Conservation (phyloP, 2,329 filamentous ascomycete genomes). For the Xylariaceae sp. region DNA sequence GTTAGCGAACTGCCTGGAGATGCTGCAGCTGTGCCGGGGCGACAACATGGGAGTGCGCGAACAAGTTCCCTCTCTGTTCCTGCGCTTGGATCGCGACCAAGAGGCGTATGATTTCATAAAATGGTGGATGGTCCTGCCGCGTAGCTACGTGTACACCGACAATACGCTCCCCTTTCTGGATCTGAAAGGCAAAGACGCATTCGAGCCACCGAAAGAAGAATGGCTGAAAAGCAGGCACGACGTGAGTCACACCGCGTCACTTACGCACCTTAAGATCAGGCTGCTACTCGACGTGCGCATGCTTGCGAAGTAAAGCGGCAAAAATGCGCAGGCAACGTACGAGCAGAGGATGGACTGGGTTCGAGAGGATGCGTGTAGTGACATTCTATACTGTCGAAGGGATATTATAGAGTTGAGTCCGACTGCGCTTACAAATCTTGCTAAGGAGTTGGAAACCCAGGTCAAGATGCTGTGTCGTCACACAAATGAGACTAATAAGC, state of each 20-base stretch:
- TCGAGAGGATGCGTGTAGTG: conserved; percentile 24
- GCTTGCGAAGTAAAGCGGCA: conserved; percentile 13
- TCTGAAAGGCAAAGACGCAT: conserved; percentile 68
- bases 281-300: conserved; percentile 27
- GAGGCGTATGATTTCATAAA: conserved; percentile 37
- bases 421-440: conserved; percentile 17
- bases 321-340: conserved; percentile 8
- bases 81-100: conserved; percentile 33
- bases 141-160: conserved; percentile 45
- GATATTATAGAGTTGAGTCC: conserved; percentile 27
- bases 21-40: conserved; percentile 27
- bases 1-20: conserved; percentile 22
- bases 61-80: conserved; percentile 28
- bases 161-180: conserved; percentile 60
- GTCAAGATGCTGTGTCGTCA: conserved; percentile 8
- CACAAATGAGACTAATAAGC: conserved; percentile 21
- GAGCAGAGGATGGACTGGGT: conserved; percentile 33
- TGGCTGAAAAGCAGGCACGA: neutral
- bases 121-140: conserved; percentile 18
- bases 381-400: conserved; percentile 25
- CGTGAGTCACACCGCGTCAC: conserved; percentile 13
- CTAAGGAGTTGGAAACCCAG: conserved; percentile 17
- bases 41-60: conserved; percentile 28
- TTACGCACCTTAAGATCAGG: conserved; percentile 30
- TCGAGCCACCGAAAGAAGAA: conserved; percentile 48